Evolutionary conservation across 768 basidiomycete genomes (phyloP).

Genomic region (Cystofilobasidium macerans): DNA sequence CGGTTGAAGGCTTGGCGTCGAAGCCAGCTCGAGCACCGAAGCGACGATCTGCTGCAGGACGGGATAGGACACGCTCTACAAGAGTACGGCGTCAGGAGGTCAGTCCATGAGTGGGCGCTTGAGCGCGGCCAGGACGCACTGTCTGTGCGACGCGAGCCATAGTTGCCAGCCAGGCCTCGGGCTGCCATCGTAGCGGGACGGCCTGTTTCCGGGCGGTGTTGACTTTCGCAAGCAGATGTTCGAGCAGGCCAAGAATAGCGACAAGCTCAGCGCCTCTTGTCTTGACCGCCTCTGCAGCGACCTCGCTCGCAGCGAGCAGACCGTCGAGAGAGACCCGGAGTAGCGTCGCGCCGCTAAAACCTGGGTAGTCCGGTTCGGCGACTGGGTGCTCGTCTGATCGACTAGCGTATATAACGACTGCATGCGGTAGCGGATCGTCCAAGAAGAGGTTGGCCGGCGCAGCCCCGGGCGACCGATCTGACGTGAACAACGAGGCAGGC

Average conservation of each 20-base stretch:
- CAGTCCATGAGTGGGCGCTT: too few relatives aligned
- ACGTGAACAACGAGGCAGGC: conserved; percentile 7
- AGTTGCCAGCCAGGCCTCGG: neutral
- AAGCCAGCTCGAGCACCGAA: conserved; percentile 48
- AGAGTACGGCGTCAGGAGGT: too few relatives aligned
- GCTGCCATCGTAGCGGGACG: conserved; percentile 14
- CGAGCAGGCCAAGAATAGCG: neutral
- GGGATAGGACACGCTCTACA: conserved; percentile 54
- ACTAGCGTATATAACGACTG: neutral
- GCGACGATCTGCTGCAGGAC: conserved; percentile 55
- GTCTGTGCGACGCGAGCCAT: neutral
- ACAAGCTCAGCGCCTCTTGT: neutral
- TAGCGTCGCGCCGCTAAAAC: conserved; percentile 5
- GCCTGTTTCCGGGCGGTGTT: conserved; percentile 28
- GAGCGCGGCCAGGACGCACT: neutral
- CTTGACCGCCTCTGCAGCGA: neutral
- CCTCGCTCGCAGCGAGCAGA: neutral
- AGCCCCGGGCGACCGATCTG: neutral
- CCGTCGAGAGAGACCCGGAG: neutral
- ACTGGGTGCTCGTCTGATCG: neutral
- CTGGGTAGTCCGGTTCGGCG: neutral
- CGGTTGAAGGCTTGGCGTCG: conserved; percentile 47
- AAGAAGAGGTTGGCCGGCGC: neutral
- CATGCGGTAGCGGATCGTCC: conserved; percentile 12
- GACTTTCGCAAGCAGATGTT: conserved; percentile 47